Evolutionary conservation across 2,329 filamentous ascomycete genomes (phyloP), one percentile per base, ranked within the genome.

Genomic region (Neopestalotiopsis sp.): DNA sequence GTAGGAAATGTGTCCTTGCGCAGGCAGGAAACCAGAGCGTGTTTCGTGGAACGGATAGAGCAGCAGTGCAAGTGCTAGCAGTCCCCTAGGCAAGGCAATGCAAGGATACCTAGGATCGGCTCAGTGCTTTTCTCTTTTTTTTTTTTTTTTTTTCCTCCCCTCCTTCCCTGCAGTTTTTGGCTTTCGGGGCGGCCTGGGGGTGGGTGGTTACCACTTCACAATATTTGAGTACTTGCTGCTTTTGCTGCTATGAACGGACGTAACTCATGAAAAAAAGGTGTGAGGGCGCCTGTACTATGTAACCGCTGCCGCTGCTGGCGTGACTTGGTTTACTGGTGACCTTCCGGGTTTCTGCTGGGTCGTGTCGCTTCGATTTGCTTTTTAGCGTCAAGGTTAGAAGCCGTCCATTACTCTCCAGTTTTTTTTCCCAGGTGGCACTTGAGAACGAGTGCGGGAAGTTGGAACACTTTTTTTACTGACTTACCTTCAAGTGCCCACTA

Each of bases 11-110:
- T 62, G 59, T 62, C 59, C 59, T 62, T 40, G 59, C 32, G 59
- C 13, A 62, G 28, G 17, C 10, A n/a, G 34, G 34, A 20, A 20
- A 34, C 28, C 30, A 20, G 17, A 30, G 17, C 28, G 30, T 34
- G 59, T 62, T 62, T 62, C 59, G 59, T 62, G 59, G 59, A 28
- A 62, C 59, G 34, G n/a, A 62, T 62, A 34, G 34, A 38, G 34
- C 34, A 38, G 34, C 34, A 38, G 34, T 38, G 34, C 34, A 38
- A 38, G 6, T 28, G 24, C 34, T 10, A 38, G 34, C 34, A 38
- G 34, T 38, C 34, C 34, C 24, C 34, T 38, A 38, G 34, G 6
- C 34, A 38, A 32, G 12, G 17, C 32, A 32, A n/a, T 5, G 17
- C 32, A n/a, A 38, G 32, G 59, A 38, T 38, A 38, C 30, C n/a